phyloP scores from a whole-genome alignment of 139 green algal genomes.

The Chlorella ohadii region DNA sequence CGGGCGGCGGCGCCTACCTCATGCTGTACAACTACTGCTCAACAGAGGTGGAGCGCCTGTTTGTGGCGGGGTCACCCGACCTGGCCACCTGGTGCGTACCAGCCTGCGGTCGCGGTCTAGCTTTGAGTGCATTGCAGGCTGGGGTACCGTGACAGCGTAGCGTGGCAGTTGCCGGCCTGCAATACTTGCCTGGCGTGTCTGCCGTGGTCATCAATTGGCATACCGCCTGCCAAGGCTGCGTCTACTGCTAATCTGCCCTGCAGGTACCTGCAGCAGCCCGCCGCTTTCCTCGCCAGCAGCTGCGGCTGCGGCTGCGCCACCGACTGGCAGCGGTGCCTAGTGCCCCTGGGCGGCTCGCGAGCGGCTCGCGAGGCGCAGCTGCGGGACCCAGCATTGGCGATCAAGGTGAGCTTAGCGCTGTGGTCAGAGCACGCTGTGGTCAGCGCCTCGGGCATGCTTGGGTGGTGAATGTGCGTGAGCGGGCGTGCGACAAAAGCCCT shows the following conservation, averaged over 20 bases:
- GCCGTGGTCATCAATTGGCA: not conserved
- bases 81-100: constrained; percentile 22
- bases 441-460: too few relatives aligned
- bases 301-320: constrained; percentile 1
- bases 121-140: not conserved
- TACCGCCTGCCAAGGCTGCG: not conserved
- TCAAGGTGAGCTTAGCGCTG: not conserved
- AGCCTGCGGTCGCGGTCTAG: not conserved
- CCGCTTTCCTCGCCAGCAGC: not conserved
- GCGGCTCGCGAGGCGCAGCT: not conserved
- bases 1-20: constrained; percentile 4
- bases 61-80: constrained; percentile 13
- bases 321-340: constrained; percentile 32
- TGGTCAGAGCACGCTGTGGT: too few relatives aligned
- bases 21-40: constrained; percentile 34
- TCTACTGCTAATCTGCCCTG: not conserved
- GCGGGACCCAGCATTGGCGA: not conserved
- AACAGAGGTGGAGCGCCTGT: constrained; percentile 21
- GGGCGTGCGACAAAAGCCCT: too few relatives aligned
- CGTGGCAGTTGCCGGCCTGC: too few relatives aligned
- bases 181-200: not conserved
- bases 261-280: constrained; percentile 31
- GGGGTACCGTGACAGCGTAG: not conserved
- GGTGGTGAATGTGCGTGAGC: too few relatives aligned
- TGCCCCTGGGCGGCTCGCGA: not conserved